These are phyloP conservation scores for Zygotorulaspora mrakii DNA, from an alignment of 1,139 yeast genomes.

Conservation along the genomic window DNA sequence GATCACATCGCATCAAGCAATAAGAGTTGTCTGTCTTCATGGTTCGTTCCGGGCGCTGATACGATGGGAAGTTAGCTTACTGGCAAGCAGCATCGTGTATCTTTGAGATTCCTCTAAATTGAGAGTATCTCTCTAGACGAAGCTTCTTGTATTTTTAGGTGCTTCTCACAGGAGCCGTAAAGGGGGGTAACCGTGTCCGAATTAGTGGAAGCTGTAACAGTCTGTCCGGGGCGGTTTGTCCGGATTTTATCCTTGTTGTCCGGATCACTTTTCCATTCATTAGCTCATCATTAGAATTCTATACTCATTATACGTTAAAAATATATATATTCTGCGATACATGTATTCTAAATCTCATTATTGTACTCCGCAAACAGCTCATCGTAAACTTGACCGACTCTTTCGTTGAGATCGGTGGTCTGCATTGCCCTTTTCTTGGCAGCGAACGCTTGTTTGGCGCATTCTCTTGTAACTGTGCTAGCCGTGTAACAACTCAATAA, in stretches of 20 bases:
- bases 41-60: background rate
- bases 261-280: background rate
- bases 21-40: background rate
- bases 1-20: constrained; percentile 2
- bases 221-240: background rate
- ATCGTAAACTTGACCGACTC: constrained; percentile 60
- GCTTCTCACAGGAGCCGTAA: too few species aligned
- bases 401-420: constrained; percentile 73
- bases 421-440: constrained; percentile 75
- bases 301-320: background rate
- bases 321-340: too few species aligned
- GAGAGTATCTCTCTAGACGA: too few species aligned
- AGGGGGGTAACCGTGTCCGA: background rate
- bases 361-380: constrained; percentile 43
- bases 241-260: too few species aligned
- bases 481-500: constrained; percentile 75
- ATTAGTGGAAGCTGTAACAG: background rate
- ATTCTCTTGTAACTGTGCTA: constrained; percentile 59
- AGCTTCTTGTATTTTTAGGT: too few species aligned
- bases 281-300: background rate
- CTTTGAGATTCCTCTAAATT: background rate
- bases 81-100: background rate
- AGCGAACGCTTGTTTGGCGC: constrained; percentile 62
- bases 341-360: background rate
- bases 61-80: too few species aligned